phyloP scores from a whole-genome alignment of 148 eudicot genomes.

The Simmondsia chinensis region DNA sequence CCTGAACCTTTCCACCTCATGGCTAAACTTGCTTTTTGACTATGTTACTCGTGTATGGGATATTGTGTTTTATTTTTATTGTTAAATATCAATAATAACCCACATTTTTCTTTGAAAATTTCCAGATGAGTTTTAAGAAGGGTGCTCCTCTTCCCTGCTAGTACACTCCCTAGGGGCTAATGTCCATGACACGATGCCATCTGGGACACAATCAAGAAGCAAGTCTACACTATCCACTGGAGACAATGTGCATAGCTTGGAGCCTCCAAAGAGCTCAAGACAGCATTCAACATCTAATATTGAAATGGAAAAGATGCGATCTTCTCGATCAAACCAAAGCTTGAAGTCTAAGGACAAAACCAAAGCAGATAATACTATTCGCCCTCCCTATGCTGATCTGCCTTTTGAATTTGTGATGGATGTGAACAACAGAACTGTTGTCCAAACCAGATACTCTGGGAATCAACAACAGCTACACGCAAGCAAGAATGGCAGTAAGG shows the following conservation, averaged over 20 bases:
- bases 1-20: too few relatives aligned
- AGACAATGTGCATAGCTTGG: conserved; percentile 19
- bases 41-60: too few relatives aligned
- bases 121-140: conserved; percentile 16
- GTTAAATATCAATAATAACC: too few relatives aligned
- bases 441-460: conserved; percentile 17
- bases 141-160: conserved; percentile 3
- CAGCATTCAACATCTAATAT: conserved; percentile 24
- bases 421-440: conserved; percentile 10
- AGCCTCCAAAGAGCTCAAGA: conserved; percentile 26
- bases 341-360: conserved; percentile 29
- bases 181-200: conserved; percentile 18
- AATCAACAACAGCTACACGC: conserved; percentile 13
- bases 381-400: conserved; percentile 24
- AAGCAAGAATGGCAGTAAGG: conserved; percentile 12
- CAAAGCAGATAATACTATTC: conserved; percentile 19
- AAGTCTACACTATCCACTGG: conserved; percentile 8
- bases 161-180: not conserved
- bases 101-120: too few relatives aligned
- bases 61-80: too few relatives aligned
- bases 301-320: conserved; percentile 26
- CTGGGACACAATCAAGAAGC: conserved; percentile 13
- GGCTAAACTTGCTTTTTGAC: too few relatives aligned
- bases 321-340: conserved; percentile 20
- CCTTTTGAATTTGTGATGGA: conserved; percentile 22